These are phyloP conservation scores for Daldinia caldariorum DNA, from an alignment of 495 filamentous ascomycete species.

Conservation along the genomic window DNA sequence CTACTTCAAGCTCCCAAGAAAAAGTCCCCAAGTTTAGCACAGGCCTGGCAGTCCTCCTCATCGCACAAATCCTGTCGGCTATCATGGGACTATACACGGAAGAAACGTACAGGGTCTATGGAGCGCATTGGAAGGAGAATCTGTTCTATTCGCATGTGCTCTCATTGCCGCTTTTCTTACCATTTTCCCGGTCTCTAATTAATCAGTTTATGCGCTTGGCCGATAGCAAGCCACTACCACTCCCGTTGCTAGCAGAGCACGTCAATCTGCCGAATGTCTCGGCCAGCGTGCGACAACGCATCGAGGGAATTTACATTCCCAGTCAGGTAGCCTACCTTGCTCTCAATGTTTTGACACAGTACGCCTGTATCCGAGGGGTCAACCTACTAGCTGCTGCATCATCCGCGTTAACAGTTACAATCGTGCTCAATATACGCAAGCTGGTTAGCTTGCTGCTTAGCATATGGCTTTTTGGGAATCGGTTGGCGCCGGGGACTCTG, in stretches of 20 bases:
- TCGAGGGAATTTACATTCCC: conserved; percentile 63
- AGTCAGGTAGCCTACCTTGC: conserved; percentile 75
- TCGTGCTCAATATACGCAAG: conserved; percentile 94
- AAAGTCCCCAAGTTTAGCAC: conserved; percentile 65
- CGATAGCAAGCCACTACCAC: conserved; percentile 56
- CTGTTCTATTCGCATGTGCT: conserved; percentile 92
- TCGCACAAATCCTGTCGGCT: conserved; percentile 90
- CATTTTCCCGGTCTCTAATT: conserved; percentile 62
- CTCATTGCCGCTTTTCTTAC: conserved; percentile 73
- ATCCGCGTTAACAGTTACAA: conserved; percentile 92
- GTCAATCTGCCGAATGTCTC: conserved; percentile 46
- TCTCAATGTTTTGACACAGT: conserved; percentile 90
- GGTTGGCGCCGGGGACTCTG: conserved; percentile 75
- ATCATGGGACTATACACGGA: conserved; percentile 96
- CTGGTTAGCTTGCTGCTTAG: conserved; percentile 90
- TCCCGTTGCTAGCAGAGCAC: conserved; percentile 51
- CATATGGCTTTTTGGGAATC: conserved; percentile 92
- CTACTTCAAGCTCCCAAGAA: conserved; percentile 44
- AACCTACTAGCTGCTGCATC: conserved; percentile 86
- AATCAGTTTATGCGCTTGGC: conserved; percentile 62
- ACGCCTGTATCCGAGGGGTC: conserved; percentile 92
- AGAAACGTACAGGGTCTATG: conserved; percentile 83
- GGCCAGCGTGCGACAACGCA: conserved; percentile 42
- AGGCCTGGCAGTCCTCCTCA: conserved; percentile 83
- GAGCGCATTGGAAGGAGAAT: conserved; percentile 93